Conservation (phyloP, 495 filamentous ascomycete genomes). For the Clavariopsis aquatica region DNA sequence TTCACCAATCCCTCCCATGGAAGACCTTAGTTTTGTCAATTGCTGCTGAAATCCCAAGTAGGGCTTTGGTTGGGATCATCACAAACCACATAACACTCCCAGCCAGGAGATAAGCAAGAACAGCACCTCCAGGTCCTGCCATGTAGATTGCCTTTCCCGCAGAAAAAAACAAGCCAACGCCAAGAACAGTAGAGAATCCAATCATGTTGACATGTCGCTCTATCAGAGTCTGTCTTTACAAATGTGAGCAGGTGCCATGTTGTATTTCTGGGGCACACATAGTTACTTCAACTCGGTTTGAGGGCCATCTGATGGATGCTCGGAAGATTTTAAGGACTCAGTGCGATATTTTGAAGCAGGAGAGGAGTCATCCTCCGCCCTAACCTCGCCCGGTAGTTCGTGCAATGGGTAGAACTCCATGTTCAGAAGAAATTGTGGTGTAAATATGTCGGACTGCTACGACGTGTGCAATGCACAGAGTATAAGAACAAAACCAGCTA, state of each 20-base stretch:
- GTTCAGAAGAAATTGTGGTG: background rate
- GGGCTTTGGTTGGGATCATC: background rate
- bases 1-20: constrained; percentile 50
- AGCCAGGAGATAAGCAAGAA: constrained; percentile 49
- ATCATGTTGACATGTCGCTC: constrained; percentile 46
- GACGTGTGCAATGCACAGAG: background rate
- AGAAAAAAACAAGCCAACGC: constrained; percentile 46
- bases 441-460: background rate
- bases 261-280: background rate
- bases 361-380: background rate
- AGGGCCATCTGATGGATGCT: background rate
- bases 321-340: background rate
- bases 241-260: no score
- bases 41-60: background rate
- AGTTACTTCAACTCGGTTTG: background rate
- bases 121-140: constrained; percentile 44
- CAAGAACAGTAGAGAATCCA: constrained; percentile 41
- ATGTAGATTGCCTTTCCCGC: constrained; percentile 44
- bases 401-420: background rate
- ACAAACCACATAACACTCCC: constrained; percentile 54
- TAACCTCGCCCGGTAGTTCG: background rate
- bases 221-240: constrained; percentile 15
- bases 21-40: background rate
- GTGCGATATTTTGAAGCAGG: background rate
- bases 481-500: background rate